A percentile compares a stretch with the other conserved stretches of the same genome.
Evolutionary conservation across 2,329 filamentous ascomycete genomes (phyloP).

Genomic region (Fusarium sp.): DNA sequence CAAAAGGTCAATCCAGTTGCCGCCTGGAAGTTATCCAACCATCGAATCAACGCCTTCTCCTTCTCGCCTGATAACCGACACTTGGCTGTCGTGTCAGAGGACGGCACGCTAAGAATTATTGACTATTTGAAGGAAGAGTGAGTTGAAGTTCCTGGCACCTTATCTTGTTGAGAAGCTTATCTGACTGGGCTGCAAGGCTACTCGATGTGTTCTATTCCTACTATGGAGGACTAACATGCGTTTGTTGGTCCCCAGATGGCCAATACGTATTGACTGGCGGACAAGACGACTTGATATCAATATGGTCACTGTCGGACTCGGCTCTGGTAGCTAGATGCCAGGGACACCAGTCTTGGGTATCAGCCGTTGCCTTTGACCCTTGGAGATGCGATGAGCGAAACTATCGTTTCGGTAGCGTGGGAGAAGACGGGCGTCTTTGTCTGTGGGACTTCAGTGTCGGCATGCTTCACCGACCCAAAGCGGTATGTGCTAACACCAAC

Average conservation of each 20-base stretch:
- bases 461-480: slow-evolving; percentile 93
- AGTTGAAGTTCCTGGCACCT: slow-evolving; percentile 41
- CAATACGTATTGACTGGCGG: slow-evolving; percentile 96
- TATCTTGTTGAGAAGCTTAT: neutral
- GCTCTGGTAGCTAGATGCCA: slow-evolving; percentile 91
- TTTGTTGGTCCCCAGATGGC: slow-evolving; percentile 97
- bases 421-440: slow-evolving; percentile 89
- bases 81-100: slow-evolving; percentile 89
- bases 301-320: slow-evolving; percentile 89
- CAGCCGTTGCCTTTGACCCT: slow-evolving; percentile 91
- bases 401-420: slow-evolving; percentile 95
- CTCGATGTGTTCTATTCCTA: slow-evolving; percentile 89
- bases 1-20: slow-evolving; percentile 94
- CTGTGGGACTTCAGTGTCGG: slow-evolving; percentile 98
- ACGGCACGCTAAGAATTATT: slow-evolving; percentile 88
- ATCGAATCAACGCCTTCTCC: slow-evolving; percentile 88
- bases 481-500: slow-evolving; percentile 62
- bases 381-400: slow-evolving; percentile 97
- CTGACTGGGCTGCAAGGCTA: slow-evolving; percentile 64
- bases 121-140: slow-evolving; percentile 92
- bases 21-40: slow-evolving; percentile 91
- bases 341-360: slow-evolving; percentile 96
- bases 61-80: slow-evolving; percentile 92
- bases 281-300: slow-evolving; percentile 94
- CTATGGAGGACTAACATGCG: slow-evolving; percentile 91